phyloP scores from a whole-genome alignment of 2,329 filamentous ascomycete genomes.

The Teratosphaeria zuluensis region DNA sequence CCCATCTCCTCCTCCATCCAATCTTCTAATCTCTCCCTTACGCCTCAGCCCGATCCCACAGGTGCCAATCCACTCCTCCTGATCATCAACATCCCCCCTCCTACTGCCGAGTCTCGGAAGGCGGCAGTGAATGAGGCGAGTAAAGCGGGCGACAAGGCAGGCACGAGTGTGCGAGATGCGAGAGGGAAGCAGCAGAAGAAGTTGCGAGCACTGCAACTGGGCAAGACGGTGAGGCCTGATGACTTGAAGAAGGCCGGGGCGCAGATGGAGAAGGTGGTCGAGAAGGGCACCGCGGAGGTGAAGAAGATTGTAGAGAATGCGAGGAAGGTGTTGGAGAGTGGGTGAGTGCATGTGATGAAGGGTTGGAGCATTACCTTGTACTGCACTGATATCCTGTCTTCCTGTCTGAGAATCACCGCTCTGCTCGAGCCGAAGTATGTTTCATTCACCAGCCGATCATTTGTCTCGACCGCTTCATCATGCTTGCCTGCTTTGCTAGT shows the following conservation, averaged over 20 bases:
- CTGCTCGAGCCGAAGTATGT: neutral
- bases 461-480: neutral
- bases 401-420: too few species aligned
- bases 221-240: constrained; percentile 36
- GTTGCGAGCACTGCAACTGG: constrained; percentile 34
- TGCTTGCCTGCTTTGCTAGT: too few species aligned
- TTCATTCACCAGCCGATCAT: neutral
- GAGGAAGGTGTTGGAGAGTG: constrained; percentile 36
- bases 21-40: constrained; percentile 39
- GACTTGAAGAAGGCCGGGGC: constrained; percentile 40
- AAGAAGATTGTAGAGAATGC: constrained; percentile 41
- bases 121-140: constrained; percentile 22
- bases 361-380: neutral
- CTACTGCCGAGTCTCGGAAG: constrained; percentile 44
- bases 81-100: constrained; percentile 46
- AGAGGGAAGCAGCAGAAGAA: constrained; percentile 41
- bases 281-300: constrained; percentile 38
- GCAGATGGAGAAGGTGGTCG: constrained; percentile 42
- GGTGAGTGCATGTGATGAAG: neutral
- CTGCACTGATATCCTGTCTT: neutral
- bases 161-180: constrained; percentile 33
- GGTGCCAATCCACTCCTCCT: constrained; percentile 41
- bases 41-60: constrained; percentile 41
- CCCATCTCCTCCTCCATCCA: constrained; percentile 45
- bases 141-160: constrained; percentile 35